These are phyloP conservation scores for Brassica juncea DNA, from an alignment of 345 rosid genomes.

Conservation along the genomic window DNA sequence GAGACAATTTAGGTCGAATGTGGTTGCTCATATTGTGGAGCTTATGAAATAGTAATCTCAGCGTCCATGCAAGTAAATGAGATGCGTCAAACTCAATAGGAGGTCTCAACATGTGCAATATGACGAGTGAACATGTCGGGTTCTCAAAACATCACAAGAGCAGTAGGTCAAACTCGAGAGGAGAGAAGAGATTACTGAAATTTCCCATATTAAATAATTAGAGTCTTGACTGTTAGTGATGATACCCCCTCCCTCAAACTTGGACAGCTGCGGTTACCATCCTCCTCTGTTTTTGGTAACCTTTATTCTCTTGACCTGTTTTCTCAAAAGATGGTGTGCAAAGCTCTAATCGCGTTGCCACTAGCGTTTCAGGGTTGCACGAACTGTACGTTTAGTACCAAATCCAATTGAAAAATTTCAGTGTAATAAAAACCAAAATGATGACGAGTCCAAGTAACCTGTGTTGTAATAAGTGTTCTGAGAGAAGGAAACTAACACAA, in stretches of 20 bases:
- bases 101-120: too few relatives aligned
- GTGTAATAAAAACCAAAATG: background rate
- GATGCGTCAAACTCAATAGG: background rate
- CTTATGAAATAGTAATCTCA: background rate
- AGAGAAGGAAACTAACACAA: conserved; percentile 67
- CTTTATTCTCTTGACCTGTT: conserved; percentile 65
- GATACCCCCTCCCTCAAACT: too few relatives aligned
- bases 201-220: too few relatives aligned
- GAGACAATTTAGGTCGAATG: background rate
- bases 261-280: conserved; percentile 53
- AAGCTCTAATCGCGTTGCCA: conserved; percentile 84
- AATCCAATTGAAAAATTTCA: background rate
- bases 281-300: conserved; percentile 64
- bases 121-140: too few relatives aligned
- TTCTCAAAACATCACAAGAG: too few relatives aligned
- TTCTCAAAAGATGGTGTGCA: conserved; percentile 77
- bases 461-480: background rate
- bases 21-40: background rate
- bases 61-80: background rate
- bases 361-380: conserved; percentile 90
- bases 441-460: background rate
- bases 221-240: too few relatives aligned
- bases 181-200: too few relatives aligned
- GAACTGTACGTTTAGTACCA: conserved; percentile 67
- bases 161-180: too few relatives aligned